Evolutionary conservation across 352 stramenopile species (phyloP).

Genomic region (Blastocystis sp.): DNA sequence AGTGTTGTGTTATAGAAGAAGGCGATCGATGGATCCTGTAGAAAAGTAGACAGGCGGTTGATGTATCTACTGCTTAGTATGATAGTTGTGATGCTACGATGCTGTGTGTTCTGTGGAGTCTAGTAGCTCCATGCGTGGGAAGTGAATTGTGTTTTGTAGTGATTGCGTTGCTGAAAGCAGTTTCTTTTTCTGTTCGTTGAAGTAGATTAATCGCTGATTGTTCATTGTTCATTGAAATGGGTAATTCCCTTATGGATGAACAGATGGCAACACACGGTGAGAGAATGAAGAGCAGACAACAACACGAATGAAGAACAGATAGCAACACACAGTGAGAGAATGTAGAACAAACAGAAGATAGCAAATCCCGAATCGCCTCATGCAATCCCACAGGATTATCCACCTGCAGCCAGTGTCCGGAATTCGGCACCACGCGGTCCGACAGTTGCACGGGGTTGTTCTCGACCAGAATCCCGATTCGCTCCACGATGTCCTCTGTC

Average conservation of each 20-base stretch:
- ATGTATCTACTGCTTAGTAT: background rate
- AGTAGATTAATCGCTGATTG: no score
- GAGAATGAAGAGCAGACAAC: no score
- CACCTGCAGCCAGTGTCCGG: slow-evolving; percentile 61
- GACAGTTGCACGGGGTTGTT: slow-evolving; percentile 13
- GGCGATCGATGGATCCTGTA: background rate
- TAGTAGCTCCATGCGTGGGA: background rate
- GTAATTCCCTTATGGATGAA: no score
- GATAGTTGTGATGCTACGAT: background rate
- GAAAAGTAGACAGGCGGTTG: background rate
- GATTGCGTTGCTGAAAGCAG: no score
- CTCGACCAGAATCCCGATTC: slow-evolving; percentile 14
- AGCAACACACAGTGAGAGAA: no score
- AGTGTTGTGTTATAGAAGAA: background rate
- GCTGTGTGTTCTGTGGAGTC: background rate
- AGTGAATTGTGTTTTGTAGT: no score
- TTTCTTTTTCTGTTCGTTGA: no score
- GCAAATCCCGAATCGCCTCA: slow-evolving; percentile 56
- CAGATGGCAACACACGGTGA: no score
- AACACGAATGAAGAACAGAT: no score
- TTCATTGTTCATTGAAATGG: no score
- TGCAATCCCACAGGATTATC: slow-evolving; percentile 57
- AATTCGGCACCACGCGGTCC: slow-evolving; percentile 29
- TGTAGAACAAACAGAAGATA: slow-evolving; percentile 26
- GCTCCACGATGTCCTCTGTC: slow-evolving; percentile 58